These are phyloP conservation scores for Leptographium lundbergii DNA, from an alignment of 2,329 filamentous ascomycete genomes.

Conservation along the genomic window DNA sequence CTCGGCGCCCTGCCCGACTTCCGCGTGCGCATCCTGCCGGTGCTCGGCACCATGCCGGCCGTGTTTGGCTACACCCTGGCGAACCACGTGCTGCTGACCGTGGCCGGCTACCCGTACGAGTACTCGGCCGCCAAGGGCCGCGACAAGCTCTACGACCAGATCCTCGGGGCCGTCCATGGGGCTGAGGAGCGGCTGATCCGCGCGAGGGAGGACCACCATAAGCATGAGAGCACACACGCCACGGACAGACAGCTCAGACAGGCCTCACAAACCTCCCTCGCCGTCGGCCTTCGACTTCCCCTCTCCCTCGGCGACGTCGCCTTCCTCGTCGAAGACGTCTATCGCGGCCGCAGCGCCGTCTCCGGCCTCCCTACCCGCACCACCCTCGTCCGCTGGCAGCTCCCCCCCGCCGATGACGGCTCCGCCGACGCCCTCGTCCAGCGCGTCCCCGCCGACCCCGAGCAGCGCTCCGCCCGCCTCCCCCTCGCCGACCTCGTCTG, in stretches of 20 bases:
- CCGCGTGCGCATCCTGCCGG: constrained; percentile 84
- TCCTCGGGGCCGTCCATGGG: constrained; percentile 62
- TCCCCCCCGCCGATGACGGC: constrained; percentile 26
- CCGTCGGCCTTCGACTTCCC: constrained; percentile 65
- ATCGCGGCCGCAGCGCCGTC: constrained; percentile 66
- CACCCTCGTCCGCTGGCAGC: constrained; percentile 65
- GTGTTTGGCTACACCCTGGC: constrained; percentile 87
- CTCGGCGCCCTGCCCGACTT: constrained; percentile 86
- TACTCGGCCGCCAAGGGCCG: constrained; percentile 70
- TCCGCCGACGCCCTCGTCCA: constrained; percentile 1
- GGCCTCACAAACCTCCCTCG: constrained; percentile 23
- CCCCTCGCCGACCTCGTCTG: constrained; percentile 62
- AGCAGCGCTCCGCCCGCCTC: constrained; percentile 66
- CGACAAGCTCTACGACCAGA: constrained; percentile 85
- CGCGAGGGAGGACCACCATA: not conserved
- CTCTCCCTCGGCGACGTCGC: constrained; percentile 70
- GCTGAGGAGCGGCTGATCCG: constrained; percentile 65
- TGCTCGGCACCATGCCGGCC: constrained; percentile 93
- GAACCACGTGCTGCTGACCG: constrained; percentile 79
- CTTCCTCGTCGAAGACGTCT: constrained; percentile 85
- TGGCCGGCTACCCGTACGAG: constrained; percentile 71
- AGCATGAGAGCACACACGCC: too few species aligned
- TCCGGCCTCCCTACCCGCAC: constrained; percentile 72
- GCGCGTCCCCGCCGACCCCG: constrained; percentile 41
- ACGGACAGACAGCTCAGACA: not conserved